phyloP scores from a whole-genome alignment of 208 protist species.

The Angomonas ambiguus region DNA sequence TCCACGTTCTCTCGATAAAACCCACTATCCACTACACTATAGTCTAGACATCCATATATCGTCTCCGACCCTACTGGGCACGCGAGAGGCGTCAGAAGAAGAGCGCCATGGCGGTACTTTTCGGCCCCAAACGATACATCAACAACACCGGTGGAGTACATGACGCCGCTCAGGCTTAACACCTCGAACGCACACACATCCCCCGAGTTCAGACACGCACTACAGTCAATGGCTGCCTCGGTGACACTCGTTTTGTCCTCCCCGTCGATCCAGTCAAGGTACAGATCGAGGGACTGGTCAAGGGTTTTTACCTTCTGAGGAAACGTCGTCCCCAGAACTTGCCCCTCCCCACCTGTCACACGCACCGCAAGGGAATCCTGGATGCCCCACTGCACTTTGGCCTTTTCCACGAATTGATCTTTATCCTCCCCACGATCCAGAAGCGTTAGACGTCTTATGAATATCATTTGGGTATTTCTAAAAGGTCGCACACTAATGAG shows the following conservation, averaged over 20 bases:
- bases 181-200: slow-evolving; percentile 15
- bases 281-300: slow-evolving; percentile 47
- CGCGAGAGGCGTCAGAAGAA: background rate
- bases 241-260: slow-evolving; percentile 53
- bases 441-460: slow-evolving; percentile 32
- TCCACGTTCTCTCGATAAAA: slow-evolving; percentile 16
- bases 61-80: slow-evolving; percentile 15
- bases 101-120: background rate
- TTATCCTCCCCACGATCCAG: slow-evolving; percentile 45
- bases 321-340: slow-evolving; percentile 44
- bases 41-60: slow-evolving; percentile 64
- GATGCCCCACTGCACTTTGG: slow-evolving; percentile 40
- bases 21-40: slow-evolving; percentile 31
- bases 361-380: slow-evolving; percentile 36
- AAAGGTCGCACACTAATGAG: slow-evolving; percentile 1
- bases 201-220: background rate
- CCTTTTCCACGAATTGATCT: slow-evolving; percentile 24
- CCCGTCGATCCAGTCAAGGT: slow-evolving; percentile 58
- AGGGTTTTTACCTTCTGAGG: slow-evolving; percentile 12
- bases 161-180: slow-evolving; percentile 10
- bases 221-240: slow-evolving; percentile 58
- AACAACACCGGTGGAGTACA: slow-evolving; percentile 11
- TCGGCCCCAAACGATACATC: background rate
- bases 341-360: slow-evolving; percentile 25
- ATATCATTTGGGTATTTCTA: slow-evolving; percentile 25